Base-by-base conservation (phyloP, 345 rosid species). In the Populus alba region DNA sequence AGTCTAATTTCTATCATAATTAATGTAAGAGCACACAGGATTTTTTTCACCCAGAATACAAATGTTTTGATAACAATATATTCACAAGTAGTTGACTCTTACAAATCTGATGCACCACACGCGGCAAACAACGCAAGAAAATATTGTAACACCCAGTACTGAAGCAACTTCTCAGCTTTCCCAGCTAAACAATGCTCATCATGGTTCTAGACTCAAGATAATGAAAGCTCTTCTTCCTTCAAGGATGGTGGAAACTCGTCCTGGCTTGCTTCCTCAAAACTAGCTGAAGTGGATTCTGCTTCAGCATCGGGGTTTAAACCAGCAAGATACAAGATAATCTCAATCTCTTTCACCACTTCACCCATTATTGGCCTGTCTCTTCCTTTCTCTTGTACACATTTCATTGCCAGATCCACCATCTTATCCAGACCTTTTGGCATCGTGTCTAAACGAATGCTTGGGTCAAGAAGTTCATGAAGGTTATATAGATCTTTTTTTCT, bases 381-480 rank as follows among this genome's bases (percentile, higher is more conserved):
- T 23, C 84, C 81, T 0, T 47, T 67, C 18, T 81, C 84, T 35
- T 77, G 57, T 5, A 81, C 78, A 35, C 84, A 81, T 47, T 66
- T 66, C 80, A 81, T 20, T 49, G 84, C 74, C 51, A 81, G 62
- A 62, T 81, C 78, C 75, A 81, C 81, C 37, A 57, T 77, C 75
- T 8, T 77, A 6, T 68, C 69, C 0, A 81, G n/a, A 8, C 84
- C 81, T 70, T 77, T 81, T n/a, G 89, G 81, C 43, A 87, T 68
- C 31, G 83, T 72, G 57, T 83, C 89, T n/a, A 78, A 84, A 15
- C 84, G 81, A 66, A 96, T 92, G 39, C 73, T 68, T 1, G 90
- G 89, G 76, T 96, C 99, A 20, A 96, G 77, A 72, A 92, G 49
- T 74, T 87, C 91, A 25, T 89, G 91, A 6, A 94, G 86, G 77